Conservation (phyloP, 257 asterid species). For the Coffea canephora region DNA sequence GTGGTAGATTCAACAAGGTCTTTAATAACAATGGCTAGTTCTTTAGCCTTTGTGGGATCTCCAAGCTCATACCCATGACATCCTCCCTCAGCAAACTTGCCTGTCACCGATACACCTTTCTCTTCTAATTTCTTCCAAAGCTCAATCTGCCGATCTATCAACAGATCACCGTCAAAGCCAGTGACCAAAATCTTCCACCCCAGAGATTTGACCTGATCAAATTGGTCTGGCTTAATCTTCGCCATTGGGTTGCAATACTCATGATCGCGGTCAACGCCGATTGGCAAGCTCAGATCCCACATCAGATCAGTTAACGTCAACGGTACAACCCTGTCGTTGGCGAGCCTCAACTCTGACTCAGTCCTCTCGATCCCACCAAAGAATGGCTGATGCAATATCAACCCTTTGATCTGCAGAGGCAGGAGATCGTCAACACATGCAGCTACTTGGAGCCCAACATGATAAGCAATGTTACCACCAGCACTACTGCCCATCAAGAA, state of each 20-base stretch:
- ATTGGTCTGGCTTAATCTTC: background rate
- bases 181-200: no score
- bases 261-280: no score
- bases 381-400: constrained; percentile 44
- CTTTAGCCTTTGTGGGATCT: background rate
- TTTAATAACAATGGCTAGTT: background rate
- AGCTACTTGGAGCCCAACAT: constrained; percentile 34
- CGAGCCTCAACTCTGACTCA: constrained; percentile 37
- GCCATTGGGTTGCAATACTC: no score
- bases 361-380: constrained; percentile 54
- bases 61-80: constrained; percentile 30
- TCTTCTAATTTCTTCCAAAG: constrained; percentile 4
- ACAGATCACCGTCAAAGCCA: constrained; percentile 38
- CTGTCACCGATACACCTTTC: constrained; percentile 9
- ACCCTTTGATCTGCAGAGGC: constrained; percentile 44
- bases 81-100: constrained; percentile 30
- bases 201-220: constrained; percentile 17
- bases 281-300: no score
- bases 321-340: no score
- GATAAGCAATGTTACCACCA: constrained; percentile 48
- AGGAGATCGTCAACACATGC: constrained; percentile 10
- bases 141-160: constrained; percentile 39
- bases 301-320: no score
- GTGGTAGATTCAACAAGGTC: background rate
- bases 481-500: constrained; percentile 51